Base-by-base conservation (phyloP, 2,329 filamentous ascomycete genomes). In the Curvularia lunata region DNA sequence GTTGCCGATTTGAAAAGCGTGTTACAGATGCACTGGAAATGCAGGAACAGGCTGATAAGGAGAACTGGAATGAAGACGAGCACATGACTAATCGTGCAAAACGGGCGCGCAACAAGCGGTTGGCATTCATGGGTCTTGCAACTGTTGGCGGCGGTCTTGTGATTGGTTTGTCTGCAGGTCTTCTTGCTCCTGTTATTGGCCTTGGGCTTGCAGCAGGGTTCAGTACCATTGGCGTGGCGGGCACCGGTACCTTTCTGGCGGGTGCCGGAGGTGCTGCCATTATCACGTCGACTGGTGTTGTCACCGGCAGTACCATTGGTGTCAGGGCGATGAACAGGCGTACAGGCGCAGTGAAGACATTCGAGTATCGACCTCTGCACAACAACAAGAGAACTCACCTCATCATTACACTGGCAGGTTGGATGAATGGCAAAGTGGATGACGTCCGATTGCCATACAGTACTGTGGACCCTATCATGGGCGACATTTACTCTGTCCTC, bases 301-400 rank as follows among this genome's bases (percentile, higher is more conserved):
- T 94, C 8, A 93, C 92, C 40, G 95, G 95, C 50, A 88, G 92
- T 68, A 87, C 92, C 37, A 95, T 99, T 70, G 95, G 91, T 48
- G 86, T 90, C 41, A 88, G 88, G 73, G 94, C 95, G 25, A 92
- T 93, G n/a, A 84, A 91, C 69, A 86, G 93, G 68, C 86, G 95
- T 66, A 98, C 91, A 1, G 94, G 95, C 13, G 88, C 93, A 1
- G 96, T 99, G 56, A 92, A 89, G 78, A 99, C 95, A 0, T 99
- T 98, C 72, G 95, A 99, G 77, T 99, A 98, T 75, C 87, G 94
- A 43, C 95, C 95, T 6, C 81, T 99, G 45, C 93, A 98, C 81
- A 99, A 99, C 80, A 98, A 98, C 78, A 99, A 99, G 79, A 85
- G 93, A 56, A 91, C 97, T 38, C 98, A 99, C 69, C 84, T 99